Evolutionary conservation across 345 rosid species (phyloP).

Genomic region (Ceriops tagal): DNA sequence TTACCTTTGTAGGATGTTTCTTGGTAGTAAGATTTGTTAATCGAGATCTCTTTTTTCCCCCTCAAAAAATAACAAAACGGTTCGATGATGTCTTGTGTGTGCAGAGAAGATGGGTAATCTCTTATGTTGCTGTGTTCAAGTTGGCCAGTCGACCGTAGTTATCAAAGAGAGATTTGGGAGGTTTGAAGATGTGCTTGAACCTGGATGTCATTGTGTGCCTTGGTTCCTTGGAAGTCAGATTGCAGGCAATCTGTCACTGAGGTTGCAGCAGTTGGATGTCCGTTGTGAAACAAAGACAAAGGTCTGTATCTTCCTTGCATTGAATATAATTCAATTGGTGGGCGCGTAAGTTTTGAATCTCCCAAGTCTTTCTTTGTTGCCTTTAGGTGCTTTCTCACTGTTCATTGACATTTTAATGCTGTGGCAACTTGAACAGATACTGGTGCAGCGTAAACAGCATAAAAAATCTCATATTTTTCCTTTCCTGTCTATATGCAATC

Average conservation of each 20-base stretch:
- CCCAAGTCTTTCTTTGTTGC: background rate
- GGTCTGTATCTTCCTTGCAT: conserved; percentile 9
- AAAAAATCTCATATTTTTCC: background rate
- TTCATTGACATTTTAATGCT: background rate
- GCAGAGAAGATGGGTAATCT: conserved; percentile 39
- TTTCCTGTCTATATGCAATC: background rate
- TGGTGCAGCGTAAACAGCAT: background rate
- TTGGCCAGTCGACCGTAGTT: conserved; percentile 40
- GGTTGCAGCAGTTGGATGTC: conserved; percentile 44
- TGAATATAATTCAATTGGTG: background rate
- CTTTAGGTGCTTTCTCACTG: background rate
- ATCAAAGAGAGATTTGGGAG: conserved; percentile 40
- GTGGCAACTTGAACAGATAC: background rate
- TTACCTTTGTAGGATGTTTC: too few relatives aligned
- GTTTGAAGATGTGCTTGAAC: conserved; percentile 37
- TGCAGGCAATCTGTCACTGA: conserved; percentile 35
- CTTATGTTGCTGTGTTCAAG: conserved; percentile 28
- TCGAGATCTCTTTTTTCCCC: too few relatives aligned
- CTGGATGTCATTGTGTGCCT: conserved; percentile 46
- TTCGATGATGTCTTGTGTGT: background rate
- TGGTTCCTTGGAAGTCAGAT: conserved; percentile 40
- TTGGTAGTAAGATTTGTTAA: too few relatives aligned
- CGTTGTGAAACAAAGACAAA: conserved; percentile 45
- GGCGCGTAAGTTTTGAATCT: background rate
- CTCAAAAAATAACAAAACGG: too few relatives aligned